Evolutionary conservation across 768 basidiomycete species (phyloP).

Genomic region (Trametes punicea): DNA sequence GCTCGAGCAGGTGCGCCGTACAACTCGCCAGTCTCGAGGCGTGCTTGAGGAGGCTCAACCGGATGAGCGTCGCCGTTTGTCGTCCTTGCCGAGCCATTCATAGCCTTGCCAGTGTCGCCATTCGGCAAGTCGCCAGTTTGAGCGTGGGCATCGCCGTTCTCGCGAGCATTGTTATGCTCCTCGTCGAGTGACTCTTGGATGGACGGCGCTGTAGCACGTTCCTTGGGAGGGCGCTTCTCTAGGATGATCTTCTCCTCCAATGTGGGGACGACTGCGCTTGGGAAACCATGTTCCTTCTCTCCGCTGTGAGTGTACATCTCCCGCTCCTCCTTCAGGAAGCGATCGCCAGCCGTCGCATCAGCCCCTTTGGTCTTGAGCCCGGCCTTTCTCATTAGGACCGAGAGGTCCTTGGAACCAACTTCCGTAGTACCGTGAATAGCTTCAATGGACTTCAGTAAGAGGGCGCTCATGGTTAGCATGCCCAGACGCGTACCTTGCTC

Average conservation of each 20-base stretch:
- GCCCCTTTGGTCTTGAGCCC: constrained; percentile 40
- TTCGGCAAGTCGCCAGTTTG: not conserved
- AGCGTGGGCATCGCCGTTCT: not conserved
- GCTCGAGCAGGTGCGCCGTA: constrained; percentile 58
- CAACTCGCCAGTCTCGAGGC: constrained; percentile 40
- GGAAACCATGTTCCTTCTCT: constrained; percentile 51
- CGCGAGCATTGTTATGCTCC: constrained; percentile 13
- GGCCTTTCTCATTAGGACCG: constrained; percentile 40
- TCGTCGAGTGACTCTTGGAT: constrained; percentile 32
- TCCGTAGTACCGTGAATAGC: constrained; percentile 41
- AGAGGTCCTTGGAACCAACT: constrained; percentile 32
- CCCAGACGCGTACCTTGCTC: constrained; percentile 47
- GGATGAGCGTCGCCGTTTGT: constrained; percentile 3
- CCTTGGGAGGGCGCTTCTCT: constrained; percentile 35
- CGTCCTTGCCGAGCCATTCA: constrained; percentile 5
- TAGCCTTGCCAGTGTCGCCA: not conserved
- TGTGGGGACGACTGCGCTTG: constrained; percentile 61
- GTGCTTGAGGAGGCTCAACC: constrained; percentile 30
- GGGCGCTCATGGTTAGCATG: not conserved
- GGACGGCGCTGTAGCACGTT: constrained; percentile 29
- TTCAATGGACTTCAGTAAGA: constrained; percentile 26
- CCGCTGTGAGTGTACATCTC: constrained; percentile 52
- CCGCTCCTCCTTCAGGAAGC: constrained; percentile 46
- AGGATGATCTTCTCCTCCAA: constrained; percentile 62
- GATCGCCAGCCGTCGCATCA: constrained; percentile 41